Conservation (phyloP, 2,329 filamentous ascomycete genomes). For the Byssothecium circinans region DNA sequence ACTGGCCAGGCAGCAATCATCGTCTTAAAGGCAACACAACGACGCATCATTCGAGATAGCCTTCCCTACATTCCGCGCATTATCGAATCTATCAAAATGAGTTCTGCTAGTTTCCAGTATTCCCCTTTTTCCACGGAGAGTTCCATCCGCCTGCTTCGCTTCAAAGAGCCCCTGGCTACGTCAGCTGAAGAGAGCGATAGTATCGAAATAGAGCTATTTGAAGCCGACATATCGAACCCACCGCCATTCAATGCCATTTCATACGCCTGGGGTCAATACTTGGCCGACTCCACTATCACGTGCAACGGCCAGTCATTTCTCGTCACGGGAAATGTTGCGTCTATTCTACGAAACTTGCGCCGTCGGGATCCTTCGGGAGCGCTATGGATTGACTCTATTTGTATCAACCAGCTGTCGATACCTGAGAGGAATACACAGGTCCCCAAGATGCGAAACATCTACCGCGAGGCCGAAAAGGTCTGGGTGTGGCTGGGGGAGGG, state of each 20-base stretch:
- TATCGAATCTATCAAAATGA: not conserved
- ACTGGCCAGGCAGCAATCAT: not conserved
- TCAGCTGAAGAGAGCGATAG: not conserved
- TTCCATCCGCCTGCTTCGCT: constrained; percentile 4
- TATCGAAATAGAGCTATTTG: constrained; percentile 3
- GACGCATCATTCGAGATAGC: not conserved
- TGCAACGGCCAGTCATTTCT: constrained; percentile 2
- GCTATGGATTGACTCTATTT: constrained; percentile 5
- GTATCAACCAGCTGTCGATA: constrained; percentile 2
- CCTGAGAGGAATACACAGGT: constrained; percentile 5
- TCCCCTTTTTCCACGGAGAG: not conserved
- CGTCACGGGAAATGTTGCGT: not conserved
- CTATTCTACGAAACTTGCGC: not conserved
- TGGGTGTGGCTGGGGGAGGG: constrained; percentile 5
- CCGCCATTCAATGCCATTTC: constrained; percentile 3
- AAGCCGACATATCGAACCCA: not conserved
- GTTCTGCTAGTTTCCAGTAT: not conserved
- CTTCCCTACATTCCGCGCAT: not conserved
- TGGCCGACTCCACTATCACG: not conserved
- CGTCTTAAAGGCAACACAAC: not conserved
- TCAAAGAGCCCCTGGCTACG: not conserved
- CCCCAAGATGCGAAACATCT: constrained; percentile 2
- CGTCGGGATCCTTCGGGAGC: not conserved
- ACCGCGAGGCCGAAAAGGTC: not conserved
- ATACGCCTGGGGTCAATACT: constrained; percentile 2